phyloP scores from a whole-genome alignment of 2,329 filamentous ascomycete genomes.

The Fusarium algeriense region DNA sequence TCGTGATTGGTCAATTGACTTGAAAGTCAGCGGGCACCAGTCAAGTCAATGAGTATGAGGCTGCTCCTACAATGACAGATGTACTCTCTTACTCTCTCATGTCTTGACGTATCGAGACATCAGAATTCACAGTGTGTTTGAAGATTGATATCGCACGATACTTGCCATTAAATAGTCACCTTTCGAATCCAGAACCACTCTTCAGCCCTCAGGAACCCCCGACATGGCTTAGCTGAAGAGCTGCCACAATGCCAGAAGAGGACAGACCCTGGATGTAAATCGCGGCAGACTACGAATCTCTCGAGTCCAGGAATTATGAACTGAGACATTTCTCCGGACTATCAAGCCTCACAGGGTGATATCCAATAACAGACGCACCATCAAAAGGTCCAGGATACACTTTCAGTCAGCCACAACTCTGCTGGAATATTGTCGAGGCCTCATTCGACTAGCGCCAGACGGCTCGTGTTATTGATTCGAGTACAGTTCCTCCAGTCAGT shows the following conservation, averaged over 20 bases:
- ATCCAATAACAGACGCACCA: constrained; percentile 12
- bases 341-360: not conserved
- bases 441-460: constrained; percentile 1
- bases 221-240: constrained; percentile 1
- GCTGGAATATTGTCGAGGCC: constrained; percentile 8
- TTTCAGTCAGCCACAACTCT: constrained; percentile 32
- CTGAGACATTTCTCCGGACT: constrained; percentile 1
- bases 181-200: not conserved
- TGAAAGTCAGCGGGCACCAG: not conserved
- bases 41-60: not conserved
- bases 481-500: not conserved
- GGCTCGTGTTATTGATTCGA: constrained; percentile 9
- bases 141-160: not conserved
- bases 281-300: not conserved
- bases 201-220: not conserved
- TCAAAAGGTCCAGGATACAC: not conserved
- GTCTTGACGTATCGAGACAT: not conserved
- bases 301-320: constrained; percentile 6
- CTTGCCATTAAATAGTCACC: not conserved
- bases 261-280: not conserved
- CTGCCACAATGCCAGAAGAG: not conserved
- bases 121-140: not conserved
- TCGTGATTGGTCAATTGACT: not conserved
- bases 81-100: not conserved
- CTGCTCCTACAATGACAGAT: not conserved